phyloP scores from a whole-genome alignment of 1,139 yeast species.

The Taphrina pruni region DNA sequence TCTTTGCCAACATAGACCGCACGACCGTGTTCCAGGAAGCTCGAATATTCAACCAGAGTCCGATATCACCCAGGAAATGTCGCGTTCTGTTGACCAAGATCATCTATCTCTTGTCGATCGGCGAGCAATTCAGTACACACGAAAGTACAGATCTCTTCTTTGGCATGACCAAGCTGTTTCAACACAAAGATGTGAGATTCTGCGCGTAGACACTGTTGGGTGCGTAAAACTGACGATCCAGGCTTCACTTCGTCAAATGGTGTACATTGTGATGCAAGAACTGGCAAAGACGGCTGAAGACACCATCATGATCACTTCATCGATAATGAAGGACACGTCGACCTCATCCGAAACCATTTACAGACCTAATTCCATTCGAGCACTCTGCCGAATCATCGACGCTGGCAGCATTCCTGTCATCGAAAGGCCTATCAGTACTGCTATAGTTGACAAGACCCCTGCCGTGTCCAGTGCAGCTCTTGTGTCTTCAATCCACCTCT shows the following conservation, averaged over 20 bases:
- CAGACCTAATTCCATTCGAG: conserved; percentile 93
- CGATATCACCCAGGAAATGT: conserved; percentile 85
- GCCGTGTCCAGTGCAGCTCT: conserved; percentile 90
- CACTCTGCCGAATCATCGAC: conserved; percentile 87
- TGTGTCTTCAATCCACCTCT: conserved; percentile 83
- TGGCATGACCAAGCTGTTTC: conserved; percentile 91
- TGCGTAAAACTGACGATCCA: neutral
- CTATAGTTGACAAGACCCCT: conserved; percentile 90
- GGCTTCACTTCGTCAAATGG: conserved; percentile 87
- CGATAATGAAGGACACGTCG: conserved; percentile 97
- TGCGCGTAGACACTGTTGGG: neutral
- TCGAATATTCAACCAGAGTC: conserved; percentile 88
- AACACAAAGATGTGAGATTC: conserved; percentile 68
- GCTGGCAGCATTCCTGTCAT: conserved; percentile 80
- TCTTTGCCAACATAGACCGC: conserved; percentile 66
- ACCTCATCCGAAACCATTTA: conserved; percentile 76
- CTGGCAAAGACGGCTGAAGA: conserved; percentile 83
- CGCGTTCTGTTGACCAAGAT: conserved; percentile 75
- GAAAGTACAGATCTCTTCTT: conserved; percentile 94
- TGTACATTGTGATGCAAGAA: conserved; percentile 91
- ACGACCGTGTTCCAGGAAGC: conserved; percentile 98
- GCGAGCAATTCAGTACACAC: conserved; percentile 66
- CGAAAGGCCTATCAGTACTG: conserved; percentile 89
- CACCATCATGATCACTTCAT: conserved; percentile 94
- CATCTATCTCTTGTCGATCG: conserved; percentile 67